Evolutionary conservation across 805 yeast species (phyloP).

Genomic region (Yamadazyma tumulicola): DNA sequence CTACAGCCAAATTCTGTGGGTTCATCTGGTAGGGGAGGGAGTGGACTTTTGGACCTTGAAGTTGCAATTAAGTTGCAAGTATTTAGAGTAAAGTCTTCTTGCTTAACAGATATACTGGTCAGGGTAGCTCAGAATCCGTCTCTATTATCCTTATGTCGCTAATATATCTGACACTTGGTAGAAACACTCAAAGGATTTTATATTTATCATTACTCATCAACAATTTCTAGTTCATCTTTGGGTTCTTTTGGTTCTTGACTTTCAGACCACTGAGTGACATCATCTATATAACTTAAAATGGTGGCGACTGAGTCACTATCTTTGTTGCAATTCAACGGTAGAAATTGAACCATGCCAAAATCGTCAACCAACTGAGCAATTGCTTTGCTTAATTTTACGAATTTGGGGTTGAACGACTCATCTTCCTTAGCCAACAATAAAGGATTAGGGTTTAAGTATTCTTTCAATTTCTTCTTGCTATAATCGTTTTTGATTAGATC

Average conservation of each 20-base stretch:
- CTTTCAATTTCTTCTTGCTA: constrained; percentile 71
- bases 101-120: too few species aligned
- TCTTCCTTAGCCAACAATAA: constrained; percentile 56
- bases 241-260: constrained; percentile 97
- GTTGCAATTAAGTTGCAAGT: too few species aligned
- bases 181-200: too few species aligned
- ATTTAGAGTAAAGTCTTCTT: too few species aligned
- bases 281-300: constrained; percentile 89
- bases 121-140: too few species aligned
- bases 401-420: constrained; percentile 49
- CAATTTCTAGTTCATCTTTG: constrained; percentile 66
- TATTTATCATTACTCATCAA: constrained; percentile 36
- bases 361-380: constrained; percentile 93
- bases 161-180: too few species aligned
- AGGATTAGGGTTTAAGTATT: constrained; percentile 91
- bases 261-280: constrained; percentile 97
- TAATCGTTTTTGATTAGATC: constrained; percentile 82
- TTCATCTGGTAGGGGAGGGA: too few species aligned
- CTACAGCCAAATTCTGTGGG: too few species aligned
- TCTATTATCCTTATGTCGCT: too few species aligned
- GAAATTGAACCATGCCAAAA: constrained; percentile 97
- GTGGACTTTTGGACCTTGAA: too few species aligned
- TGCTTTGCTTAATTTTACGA: constrained; percentile 66
- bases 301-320: constrained; percentile 75
- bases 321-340: constrained; percentile 73